Evolutionary conservation across 1,139 yeast genomes (phyloP), one percentile per base, ranked within the genome.

Genomic region (Candida labiduridarum): DNA sequence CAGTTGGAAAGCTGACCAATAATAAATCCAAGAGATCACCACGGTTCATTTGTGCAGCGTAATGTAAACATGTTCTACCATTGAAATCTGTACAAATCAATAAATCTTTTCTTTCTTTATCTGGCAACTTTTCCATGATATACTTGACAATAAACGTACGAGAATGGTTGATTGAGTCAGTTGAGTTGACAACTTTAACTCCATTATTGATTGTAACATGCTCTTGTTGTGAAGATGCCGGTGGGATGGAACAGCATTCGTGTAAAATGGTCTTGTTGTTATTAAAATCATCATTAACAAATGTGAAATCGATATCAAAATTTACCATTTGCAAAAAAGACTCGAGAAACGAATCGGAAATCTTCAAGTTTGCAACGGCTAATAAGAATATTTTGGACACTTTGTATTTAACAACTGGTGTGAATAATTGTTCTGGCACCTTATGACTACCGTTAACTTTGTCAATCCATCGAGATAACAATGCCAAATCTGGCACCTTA

Each of bases 21-120:
- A 85, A 64, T 1, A 78, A 65, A 39, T 72, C 71, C 30, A 86
- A 72, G 31, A 86, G 66, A 53, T 84, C 89, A 22, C 74, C 63
- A 52, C 88, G 69, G 44, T 87, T 87, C 56, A 79, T 69, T 59
- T 86, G 91, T 6, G 96, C 82, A 1, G 97, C 96, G 64, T 92
- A 90, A 66, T 94, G 98, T 12, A 94, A 70, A 38, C 98, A 92
- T 2, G 87, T 85, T 58, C 95, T 79, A 4, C 96, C 96, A 58
- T 88, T 85, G 41, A 79, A 78, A 61, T 87, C 95, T 51, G 71
- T 74, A 19, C 75, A 66, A 5, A 75, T 67, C 8, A 76, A 63
- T 9, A 76, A 56, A 4, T 61, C 59, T 8, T 56, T 50, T 6
- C 66, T 56, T 1, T 63, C 60, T 2, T 57, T 59, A 3, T 54